phyloP scores from a whole-genome alignment of 2,329 filamentous ascomycete species.

The Stagonosporopsis rhizophila region DNA sequence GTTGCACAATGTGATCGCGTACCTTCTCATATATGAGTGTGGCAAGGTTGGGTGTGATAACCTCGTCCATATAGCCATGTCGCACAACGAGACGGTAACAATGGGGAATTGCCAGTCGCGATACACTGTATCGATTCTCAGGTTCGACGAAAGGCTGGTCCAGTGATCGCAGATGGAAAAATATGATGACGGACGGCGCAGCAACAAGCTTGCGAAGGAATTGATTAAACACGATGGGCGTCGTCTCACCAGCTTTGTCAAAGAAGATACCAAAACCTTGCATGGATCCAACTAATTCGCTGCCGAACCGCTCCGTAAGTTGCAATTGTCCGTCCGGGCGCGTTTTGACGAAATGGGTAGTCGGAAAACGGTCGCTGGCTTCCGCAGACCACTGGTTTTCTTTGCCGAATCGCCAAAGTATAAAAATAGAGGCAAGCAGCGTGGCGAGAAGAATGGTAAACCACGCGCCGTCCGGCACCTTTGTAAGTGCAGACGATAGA shows the following conservation, averaged over 20 bases:
- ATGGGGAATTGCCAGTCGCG: conserved; percentile 60
- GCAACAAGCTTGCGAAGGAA: conserved; percentile 75
- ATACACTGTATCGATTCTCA: conserved; percentile 59
- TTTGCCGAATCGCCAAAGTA: conserved; percentile 81
- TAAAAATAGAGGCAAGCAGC: conserved; percentile 69
- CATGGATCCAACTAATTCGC: conserved; percentile 45
- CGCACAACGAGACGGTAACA: conserved; percentile 74
- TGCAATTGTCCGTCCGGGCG: conserved; percentile 41
- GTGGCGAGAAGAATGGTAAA: conserved; percentile 73
- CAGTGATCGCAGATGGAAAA: conserved; percentile 74
- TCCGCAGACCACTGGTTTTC: conserved; percentile 78
- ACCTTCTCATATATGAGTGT: conserved; percentile 64
- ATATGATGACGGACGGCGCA: conserved; percentile 70
- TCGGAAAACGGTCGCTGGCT: conserved; percentile 61
- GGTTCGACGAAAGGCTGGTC: conserved; percentile 56
- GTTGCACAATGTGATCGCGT: conserved; percentile 47
- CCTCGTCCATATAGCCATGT: conserved; percentile 76
- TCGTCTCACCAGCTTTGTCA: conserved; percentile 73
- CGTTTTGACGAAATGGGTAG: conserved; percentile 53
- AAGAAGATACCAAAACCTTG: conserved; percentile 75
- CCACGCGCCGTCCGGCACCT: conserved; percentile 79
- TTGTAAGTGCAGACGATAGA: conserved; percentile 72
- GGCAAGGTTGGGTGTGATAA: conserved; percentile 69
- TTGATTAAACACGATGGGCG: conserved; percentile 72
- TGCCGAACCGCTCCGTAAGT: conserved; percentile 51